Base-by-base conservation (phyloP, 2,329 filamentous ascomycete species). In the Aureobasidium lini region DNA sequence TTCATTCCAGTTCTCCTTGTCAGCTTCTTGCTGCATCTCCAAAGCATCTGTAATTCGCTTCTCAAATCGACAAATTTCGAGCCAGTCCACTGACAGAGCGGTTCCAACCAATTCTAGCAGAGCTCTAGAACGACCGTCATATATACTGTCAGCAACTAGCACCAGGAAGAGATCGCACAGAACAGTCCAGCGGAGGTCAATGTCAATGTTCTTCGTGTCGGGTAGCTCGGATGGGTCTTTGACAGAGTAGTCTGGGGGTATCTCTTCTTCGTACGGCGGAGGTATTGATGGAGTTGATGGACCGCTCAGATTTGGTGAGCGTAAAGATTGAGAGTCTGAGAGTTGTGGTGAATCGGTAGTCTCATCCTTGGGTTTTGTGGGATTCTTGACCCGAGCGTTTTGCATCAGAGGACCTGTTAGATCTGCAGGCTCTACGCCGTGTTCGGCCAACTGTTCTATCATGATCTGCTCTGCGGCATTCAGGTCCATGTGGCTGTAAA, bases 1-100 rank as follows among this genome's bases (percentile, higher is more conserved):
- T 72, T 99, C 94, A 65, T 96, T 95, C 94, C 94, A 99, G 64
- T 93, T 96, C 74, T 99, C 94, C 68, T 93, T 95, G 63, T 91
- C 88, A 6, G 90, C 90, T 48, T 89, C 86, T 72, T 97, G 91
- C 74, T 97, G 93, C 90, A 99, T 96, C 73, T 99, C 94, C 23
- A 99, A 78, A 1, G 94, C 91, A 73, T 99, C 94, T 7, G 94
- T 96, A 6, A 99, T 90, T 57, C 91, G 87, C 76, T 96, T 97
- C 75, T 99, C 94, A 68, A 99, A 99, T 40, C 90, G 86, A 73
- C 91, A 95, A 60, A 97, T 95, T 65, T 99, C 94, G 57, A 95
- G 79, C 90, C 90, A 95, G 11, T 87, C 82, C 7, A 99, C 86
- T 43, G 89, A 85, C 66, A 99, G 81, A 62, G 88, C 87, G 56